These are phyloP conservation scores for Aurifilum marmelostoma DNA, from an alignment of 2,329 filamentous ascomycete species.

Conservation along the genomic window DNA sequence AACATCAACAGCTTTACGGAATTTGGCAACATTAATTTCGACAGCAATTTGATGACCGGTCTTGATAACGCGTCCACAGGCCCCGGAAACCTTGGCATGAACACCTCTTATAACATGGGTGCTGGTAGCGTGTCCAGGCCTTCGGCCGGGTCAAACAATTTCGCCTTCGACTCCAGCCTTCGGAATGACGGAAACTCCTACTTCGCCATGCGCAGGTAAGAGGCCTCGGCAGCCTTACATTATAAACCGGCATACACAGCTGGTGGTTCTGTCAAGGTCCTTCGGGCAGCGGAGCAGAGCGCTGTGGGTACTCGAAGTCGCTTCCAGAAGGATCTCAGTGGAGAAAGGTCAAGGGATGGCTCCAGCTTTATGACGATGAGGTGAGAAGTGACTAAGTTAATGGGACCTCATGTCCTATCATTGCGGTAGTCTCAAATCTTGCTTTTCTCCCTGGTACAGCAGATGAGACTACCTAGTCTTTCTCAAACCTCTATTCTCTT, in stretches of 20 bases:
- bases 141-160: conserved; percentile 33
- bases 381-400: neutral
- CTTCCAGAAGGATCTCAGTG: neutral
- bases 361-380: neutral
- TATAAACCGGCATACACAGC: neutral
- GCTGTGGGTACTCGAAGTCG: neutral
- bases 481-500: neutral
- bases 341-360: neutral
- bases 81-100: conserved; percentile 33
- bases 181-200: conserved; percentile 27
- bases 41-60: conserved; percentile 31
- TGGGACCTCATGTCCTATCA: neutral
- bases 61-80: conserved; percentile 35
- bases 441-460: neutral
- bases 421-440: too few species aligned
- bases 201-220: conserved; percentile 33
- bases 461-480: neutral
- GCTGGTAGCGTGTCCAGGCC: conserved; percentile 34
- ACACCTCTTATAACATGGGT: conserved; percentile 35
- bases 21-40: conserved; percentile 35
- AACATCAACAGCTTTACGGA: conserved; percentile 32
- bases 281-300: neutral
- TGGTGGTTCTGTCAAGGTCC: neutral
- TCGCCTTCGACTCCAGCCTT: conserved; percentile 36
- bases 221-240: neutral